Percentiles rank a stretch among this genome's conserved stretches.
Conservation (phyloP, 2,329 filamentous ascomycete species). For the Talaromyces piceae region DNA sequence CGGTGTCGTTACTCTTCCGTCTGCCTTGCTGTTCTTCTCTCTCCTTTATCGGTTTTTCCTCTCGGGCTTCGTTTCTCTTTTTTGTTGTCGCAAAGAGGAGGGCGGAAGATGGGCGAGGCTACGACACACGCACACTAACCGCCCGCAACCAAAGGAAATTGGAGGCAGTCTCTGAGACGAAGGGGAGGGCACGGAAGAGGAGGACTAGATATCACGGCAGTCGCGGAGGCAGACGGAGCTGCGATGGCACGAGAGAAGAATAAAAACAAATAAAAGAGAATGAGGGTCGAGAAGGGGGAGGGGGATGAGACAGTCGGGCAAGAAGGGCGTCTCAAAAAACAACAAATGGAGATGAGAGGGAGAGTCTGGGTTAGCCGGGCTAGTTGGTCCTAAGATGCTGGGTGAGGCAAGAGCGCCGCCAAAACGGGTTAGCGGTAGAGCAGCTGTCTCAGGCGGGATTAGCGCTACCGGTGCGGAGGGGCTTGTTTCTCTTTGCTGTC, state of each 20-base stretch:
- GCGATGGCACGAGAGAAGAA: neutral
- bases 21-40: neutral
- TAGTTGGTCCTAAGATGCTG: slow-evolving; percentile 9
- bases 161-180: slow-evolving; percentile 12
- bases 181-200: slow-evolving; percentile 9
- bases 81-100: slow-evolving; percentile 27
- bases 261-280: neutral
- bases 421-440: slow-evolving; percentile 2
- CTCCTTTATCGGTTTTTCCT: too few relatives aligned
- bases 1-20: neutral
- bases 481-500: too few relatives aligned
- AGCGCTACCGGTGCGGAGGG: slow-evolving; percentile 1
- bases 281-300: slow-evolving; percentile 1
- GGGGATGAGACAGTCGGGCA: slow-evolving; percentile 8
- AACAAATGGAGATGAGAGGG: slow-evolving; percentile 6
- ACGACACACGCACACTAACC: slow-evolving; percentile 33
- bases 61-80: too few relatives aligned
- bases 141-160: slow-evolving; percentile 26
- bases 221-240: slow-evolving; percentile 6
- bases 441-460: slow-evolving; percentile 1
- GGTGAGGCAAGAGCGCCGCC: slow-evolving; percentile 8
- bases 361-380: too few relatives aligned
- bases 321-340: slow-evolving; percentile 8
- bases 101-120: slow-evolving; percentile 21
- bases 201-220: too few relatives aligned